Evolutionary conservation across 2,329 filamentous ascomycete genomes (phyloP).

Genomic region (Pestalotiopsis fici): DNA sequence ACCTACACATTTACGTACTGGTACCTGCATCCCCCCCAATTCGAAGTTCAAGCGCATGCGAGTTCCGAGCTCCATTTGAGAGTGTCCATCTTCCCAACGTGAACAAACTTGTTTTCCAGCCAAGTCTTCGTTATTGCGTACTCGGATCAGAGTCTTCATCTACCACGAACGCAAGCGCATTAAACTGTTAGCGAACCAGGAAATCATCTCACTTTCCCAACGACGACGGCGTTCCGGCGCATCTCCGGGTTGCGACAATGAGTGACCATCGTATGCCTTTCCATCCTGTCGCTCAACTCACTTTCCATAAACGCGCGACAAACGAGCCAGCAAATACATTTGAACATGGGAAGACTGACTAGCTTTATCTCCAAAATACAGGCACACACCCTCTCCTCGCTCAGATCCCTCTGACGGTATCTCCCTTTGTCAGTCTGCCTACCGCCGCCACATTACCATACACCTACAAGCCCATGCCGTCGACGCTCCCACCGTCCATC

Average conservation of each 20-base stretch:
- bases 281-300: neutral
- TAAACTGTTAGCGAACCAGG: neutral
- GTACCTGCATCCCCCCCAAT: neutral
- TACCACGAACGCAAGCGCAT: neutral
- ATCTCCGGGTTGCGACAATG: slow-evolving; percentile 29
- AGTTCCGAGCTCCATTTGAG: neutral
- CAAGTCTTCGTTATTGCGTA: neutral
- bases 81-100: neutral
- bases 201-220: neutral
- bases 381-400: slow-evolving; percentile 84
- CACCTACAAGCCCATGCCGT: slow-evolving; percentile 89
- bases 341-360: neutral
- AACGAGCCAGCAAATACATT: neutral
- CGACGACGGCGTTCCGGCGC: neutral
- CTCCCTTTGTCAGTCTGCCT: slow-evolving; percentile 89
- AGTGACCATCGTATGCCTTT: slow-evolving; percentile 37
- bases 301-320: neutral
- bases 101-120: too few species aligned
- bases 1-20: neutral
- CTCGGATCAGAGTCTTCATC: neutral
- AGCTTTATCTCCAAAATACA: slow-evolving; percentile 32
- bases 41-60: neutral
- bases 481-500: slow-evolving; percentile 76
- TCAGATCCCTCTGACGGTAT: slow-evolving; percentile 91
- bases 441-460: slow-evolving; percentile 90